phyloP scores from a whole-genome alignment of 345 rosid species.

The Angophora floribunda region DNA sequence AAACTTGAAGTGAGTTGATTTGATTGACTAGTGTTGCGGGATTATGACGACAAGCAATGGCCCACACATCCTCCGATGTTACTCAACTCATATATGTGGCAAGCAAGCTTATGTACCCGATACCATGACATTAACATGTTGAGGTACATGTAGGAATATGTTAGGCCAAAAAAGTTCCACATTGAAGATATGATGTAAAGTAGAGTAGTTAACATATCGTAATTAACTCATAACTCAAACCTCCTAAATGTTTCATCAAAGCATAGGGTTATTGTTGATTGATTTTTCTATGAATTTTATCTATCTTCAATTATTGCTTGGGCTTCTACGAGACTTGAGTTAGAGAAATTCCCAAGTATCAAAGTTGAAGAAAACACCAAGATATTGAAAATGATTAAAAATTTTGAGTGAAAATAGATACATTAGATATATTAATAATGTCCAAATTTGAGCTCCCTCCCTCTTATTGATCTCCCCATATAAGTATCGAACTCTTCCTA shows the following conservation, averaged over 20 bases:
- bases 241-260: neutral
- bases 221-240: neutral
- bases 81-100: neutral
- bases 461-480: fast-evolving
- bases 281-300: neutral
- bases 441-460: neutral
- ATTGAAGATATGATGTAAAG: fast-evolving
- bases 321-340: neutral
- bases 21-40: neutral
- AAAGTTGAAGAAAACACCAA: neutral
- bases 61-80: neutral
- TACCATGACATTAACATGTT: neutral
- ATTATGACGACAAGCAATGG: neutral
- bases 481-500: neutral
- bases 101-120: neutral
- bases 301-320: neutral
- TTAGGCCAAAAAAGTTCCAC: neutral
- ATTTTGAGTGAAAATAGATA: fast-evolving
- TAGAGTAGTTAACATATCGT: neutral
- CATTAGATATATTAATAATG: neutral
- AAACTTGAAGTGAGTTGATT: neutral
- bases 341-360: neutral
- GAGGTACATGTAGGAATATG: neutral
- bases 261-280: neutral
- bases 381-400: neutral